Percentiles rank a stretch among this genome's conserved stretches.
These are phyloP conservation scores for Ophiosphaerella korrae DNA, from an alignment of 2,329 filamentous ascomycete species.

Conservation along the genomic window DNA sequence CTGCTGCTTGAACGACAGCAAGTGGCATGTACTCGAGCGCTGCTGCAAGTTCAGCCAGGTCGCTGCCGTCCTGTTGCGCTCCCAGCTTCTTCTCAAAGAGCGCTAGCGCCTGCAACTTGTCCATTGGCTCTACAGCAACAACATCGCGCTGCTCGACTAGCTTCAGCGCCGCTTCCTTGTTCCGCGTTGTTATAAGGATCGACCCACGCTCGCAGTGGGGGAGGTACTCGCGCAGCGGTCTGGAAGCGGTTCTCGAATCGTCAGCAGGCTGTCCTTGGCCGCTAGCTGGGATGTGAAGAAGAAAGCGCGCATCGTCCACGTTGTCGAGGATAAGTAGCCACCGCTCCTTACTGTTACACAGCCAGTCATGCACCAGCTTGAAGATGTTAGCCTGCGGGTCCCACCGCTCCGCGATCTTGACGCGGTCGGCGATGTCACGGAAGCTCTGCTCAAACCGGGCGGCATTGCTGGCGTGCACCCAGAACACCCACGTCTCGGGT, in stretches of 20 bases:
- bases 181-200: background rate
- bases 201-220: conserved; percentile 43
- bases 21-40: conserved; percentile 20
- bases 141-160: conserved; percentile 35
- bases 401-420: conserved; percentile 14
- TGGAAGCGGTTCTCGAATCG: too few species aligned
- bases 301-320: background rate
- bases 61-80: background rate
- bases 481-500: conserved; percentile 22
- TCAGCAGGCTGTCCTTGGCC: background rate
- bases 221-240: background rate
- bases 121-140: conserved; percentile 25
- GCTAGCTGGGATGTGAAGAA: background rate
- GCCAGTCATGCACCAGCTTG: too few species aligned
- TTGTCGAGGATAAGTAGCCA: conserved; percentile 4
- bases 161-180: conserved; percentile 8
- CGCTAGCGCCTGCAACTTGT: conserved; percentile 19
- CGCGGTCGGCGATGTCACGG: conserved; percentile 18
- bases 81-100: conserved; percentile 30
- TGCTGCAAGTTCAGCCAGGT: conserved; percentile 11
- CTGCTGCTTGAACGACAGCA: background rate
- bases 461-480: conserved; percentile 10
- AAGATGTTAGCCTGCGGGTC: conserved; percentile 3
- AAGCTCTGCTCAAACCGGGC: conserved; percentile 18
- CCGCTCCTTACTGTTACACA: conserved; percentile 1